Evolutionary conservation across 768 basidiomycete species (phyloP).

Genomic region (Boletellus ananiceps): DNA sequence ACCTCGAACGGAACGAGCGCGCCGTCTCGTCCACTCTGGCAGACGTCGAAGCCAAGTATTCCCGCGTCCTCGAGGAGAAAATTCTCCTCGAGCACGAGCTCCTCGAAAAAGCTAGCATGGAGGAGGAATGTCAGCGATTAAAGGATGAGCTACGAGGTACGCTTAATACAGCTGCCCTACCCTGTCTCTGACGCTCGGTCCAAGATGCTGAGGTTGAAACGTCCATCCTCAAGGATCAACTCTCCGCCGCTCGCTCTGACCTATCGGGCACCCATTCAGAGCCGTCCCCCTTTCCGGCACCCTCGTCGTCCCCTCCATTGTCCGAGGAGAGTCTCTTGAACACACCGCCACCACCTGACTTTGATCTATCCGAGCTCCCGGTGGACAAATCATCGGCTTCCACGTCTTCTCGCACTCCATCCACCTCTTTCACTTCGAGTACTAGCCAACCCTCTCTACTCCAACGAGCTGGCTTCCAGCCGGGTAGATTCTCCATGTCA

Average conservation of each 20-base stretch:
- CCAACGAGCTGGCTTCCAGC: slow-evolving; percentile 47
- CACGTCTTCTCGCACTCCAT: slow-evolving; percentile 32
- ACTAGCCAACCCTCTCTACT: slow-evolving; percentile 46
- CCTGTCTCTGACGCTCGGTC: slow-evolving; percentile 12
- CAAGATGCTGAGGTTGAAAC: slow-evolving; percentile 84
- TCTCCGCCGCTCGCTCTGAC: slow-evolving; percentile 38
- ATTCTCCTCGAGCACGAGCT: slow-evolving; percentile 95
- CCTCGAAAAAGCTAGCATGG: slow-evolving; percentile 81
- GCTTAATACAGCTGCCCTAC: slow-evolving; percentile 31
- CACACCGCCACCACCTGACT: slow-evolving; percentile 55
- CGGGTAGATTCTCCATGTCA: slow-evolving; percentile 37
- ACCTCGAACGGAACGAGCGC: slow-evolving; percentile 91
- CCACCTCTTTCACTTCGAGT: slow-evolving; percentile 29
- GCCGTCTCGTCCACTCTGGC: slow-evolving; percentile 79
- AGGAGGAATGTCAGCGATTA: slow-evolving; percentile 86
- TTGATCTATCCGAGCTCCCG: slow-evolving; percentile 55
- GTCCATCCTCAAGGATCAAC: slow-evolving; percentile 74
- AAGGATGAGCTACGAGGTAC: slow-evolving; percentile 91
- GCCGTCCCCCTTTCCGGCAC: slow-evolving; percentile 24
- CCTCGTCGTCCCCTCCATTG: slow-evolving; percentile 33
- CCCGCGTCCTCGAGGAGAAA: slow-evolving; percentile 91
- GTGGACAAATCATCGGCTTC: slow-evolving; percentile 38
- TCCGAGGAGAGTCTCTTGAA: slow-evolving; percentile 54
- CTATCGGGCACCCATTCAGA: slow-evolving; percentile 27
- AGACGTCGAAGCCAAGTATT: slow-evolving; percentile 84